phyloP scores from a whole-genome alignment of 495 filamentous ascomycete genomes.

The Aspergillus mulundensis region DNA sequence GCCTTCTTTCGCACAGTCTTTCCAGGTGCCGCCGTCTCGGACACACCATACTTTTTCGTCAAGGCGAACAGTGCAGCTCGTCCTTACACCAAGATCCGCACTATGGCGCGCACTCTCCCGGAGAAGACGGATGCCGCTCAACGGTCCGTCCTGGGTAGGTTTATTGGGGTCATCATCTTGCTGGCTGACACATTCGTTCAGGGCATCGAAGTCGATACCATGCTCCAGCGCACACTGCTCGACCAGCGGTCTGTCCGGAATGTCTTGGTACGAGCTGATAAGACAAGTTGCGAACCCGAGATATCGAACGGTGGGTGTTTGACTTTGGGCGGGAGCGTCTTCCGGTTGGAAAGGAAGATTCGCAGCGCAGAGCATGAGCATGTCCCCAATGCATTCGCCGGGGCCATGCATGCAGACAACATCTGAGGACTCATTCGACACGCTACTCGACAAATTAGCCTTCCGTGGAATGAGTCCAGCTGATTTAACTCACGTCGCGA shows the following conservation, averaged over 20 bases:
- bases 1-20: constrained; percentile 57
- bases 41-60: constrained; percentile 78
- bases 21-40: constrained; percentile 75
- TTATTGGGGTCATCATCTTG: constrained; percentile 43
- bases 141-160: constrained; percentile 31
- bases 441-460: constrained; percentile 20
- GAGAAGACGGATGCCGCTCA: constrained; percentile 60
- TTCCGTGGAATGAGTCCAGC: no score
- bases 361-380: constrained; percentile 86
- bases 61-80: constrained; percentile 84
- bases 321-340: neutral
- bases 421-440: constrained; percentile 35
- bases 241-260: constrained; percentile 70
- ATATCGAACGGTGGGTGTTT: constrained; percentile 74
- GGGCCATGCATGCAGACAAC: constrained; percentile 80
- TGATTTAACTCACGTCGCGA: constrained; percentile 75
- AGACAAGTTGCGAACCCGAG: constrained; percentile 92
- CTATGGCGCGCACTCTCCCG: constrained; percentile 70
- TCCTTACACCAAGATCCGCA: constrained; percentile 63
- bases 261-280: constrained; percentile 61
- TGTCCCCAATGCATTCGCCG: constrained; percentile 88
- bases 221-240: constrained; percentile 86
- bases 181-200: constrained; percentile 71
- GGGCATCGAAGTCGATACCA: constrained; percentile 73
- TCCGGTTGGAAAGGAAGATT: constrained; percentile 48